Evolutionary conservation across 352 stramenopile species (phyloP).

Genomic region (Peronospora destructor): DNA sequence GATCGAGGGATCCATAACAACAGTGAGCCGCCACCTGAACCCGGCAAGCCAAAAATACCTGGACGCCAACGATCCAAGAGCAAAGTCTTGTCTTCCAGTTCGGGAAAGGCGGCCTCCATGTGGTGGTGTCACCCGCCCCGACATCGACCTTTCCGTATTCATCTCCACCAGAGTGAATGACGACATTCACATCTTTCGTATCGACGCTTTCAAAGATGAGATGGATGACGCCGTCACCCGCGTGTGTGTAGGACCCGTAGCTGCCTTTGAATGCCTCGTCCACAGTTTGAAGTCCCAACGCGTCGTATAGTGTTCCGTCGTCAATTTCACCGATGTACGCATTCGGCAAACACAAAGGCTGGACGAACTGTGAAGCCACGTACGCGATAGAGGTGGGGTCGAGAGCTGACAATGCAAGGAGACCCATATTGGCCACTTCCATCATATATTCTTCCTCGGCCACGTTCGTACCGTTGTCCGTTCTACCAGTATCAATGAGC

Average conservation of each 20-base stretch:
- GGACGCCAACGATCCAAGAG: constrained; percentile 39
- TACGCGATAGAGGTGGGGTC: constrained; percentile 38
- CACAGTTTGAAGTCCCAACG: constrained; percentile 19
- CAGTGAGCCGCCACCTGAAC: constrained; percentile 19
- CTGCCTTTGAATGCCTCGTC: constrained; percentile 36
- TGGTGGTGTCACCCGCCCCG: constrained; percentile 13
- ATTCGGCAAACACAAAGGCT: constrained; percentile 43
- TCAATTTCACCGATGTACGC: constrained; percentile 38
- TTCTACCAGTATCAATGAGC: constrained; percentile 24
- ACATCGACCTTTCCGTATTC: constrained; percentile 19
- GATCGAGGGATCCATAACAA: constrained; percentile 27
- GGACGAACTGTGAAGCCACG: constrained; percentile 43
- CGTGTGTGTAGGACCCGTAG: constrained; percentile 26
- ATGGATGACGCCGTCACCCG: constrained; percentile 21
- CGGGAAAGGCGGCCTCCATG: constrained; percentile 22
- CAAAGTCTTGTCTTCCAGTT: constrained; percentile 34
- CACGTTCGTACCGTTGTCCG: constrained; percentile 18
- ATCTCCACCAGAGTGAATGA: constrained; percentile 21
- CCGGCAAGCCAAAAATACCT: constrained; percentile 15
- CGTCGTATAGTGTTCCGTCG: constrained; percentile 32
- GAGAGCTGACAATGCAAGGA: constrained; percentile 22
- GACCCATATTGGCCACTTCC: constrained; percentile 26
- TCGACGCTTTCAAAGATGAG: constrained; percentile 33
- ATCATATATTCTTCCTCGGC: constrained; percentile 30
- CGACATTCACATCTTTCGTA: constrained; percentile 28